phyloP scores from a whole-genome alignment of 805 yeast genomes.

The Kodamaea neixiangensis region DNA sequence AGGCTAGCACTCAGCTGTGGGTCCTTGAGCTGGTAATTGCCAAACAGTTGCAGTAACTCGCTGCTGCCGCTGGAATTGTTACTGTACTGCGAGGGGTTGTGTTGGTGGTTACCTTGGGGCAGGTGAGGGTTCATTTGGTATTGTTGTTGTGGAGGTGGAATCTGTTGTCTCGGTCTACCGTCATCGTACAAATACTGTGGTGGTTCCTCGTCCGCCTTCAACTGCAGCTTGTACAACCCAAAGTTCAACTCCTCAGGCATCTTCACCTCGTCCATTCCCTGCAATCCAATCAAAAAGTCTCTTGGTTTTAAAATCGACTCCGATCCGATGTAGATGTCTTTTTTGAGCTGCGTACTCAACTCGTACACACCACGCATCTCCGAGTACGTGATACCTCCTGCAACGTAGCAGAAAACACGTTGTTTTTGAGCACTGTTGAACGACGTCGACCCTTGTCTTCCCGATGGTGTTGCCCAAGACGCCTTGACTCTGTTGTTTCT shows the following conservation, averaged over 20 bases:
- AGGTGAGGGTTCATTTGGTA: neutral
- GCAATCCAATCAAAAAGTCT: slow-evolving; percentile 46
- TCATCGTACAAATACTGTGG: slow-evolving; percentile 47
- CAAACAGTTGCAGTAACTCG: slow-evolving; percentile 3
- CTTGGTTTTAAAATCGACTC: slow-evolving; percentile 68
- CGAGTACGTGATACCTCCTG: slow-evolving; percentile 88
- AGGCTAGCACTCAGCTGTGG: slow-evolving; percentile 9
- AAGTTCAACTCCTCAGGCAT: slow-evolving; percentile 46
- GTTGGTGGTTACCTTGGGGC: neutral
- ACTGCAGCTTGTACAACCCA: slow-evolving; percentile 30
- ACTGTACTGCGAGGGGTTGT: slow-evolving; percentile 20
- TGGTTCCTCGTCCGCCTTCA: slow-evolving; percentile 33
- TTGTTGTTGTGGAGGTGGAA: slow-evolving; percentile 8
- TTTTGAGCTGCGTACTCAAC: slow-evolving; percentile 58
- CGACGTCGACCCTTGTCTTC: slow-evolving; percentile 9
- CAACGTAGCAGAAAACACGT: slow-evolving; percentile 73
- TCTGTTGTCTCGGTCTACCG: slow-evolving; percentile 21
- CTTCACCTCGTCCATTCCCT: slow-evolving; percentile 39
- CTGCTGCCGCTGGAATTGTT: slow-evolving; percentile 2
- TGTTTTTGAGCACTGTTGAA: slow-evolving; percentile 45
- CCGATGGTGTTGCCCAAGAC: slow-evolving; percentile 62
- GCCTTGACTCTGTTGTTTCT: slow-evolving; percentile 75
- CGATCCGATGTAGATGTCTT: slow-evolving; percentile 80
- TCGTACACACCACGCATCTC: slow-evolving; percentile 80
- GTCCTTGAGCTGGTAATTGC: neutral